Base-by-base conservation (phyloP, 2,329 filamentous ascomycete genomes). In the Nemania bipapillata region DNA sequence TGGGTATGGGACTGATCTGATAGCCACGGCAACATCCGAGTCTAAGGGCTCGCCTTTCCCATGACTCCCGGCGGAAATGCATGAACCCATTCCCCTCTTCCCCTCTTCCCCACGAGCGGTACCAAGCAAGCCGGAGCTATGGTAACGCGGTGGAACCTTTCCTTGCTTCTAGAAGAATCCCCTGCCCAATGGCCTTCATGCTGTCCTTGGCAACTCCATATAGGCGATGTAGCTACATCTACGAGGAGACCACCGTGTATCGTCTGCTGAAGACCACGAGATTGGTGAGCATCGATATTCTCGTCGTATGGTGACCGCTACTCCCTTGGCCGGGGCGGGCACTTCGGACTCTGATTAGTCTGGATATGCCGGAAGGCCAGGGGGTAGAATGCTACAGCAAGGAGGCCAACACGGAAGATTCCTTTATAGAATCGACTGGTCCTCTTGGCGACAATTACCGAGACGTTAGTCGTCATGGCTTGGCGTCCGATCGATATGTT, bases 391-490 rank as follows among this genome's bases (percentile, higher is more conserved):
- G 49, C 4, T 57, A 47, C 53, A 26, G 37, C 26, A 35, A 45
- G 40, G 40, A 17, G 40, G 17, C 4, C 30, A 32, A 32, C 30
- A 53, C 20, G 50, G 49, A 52, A 42, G 28, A 24, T 58, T 32
- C 28, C 52, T 53, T 68, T 62, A 55, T 22, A 65, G 28, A 32
- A 57, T 56, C 26, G 42, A 47, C 37, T 57, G n/a, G 37, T 35
- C 22, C 9, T 63, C 68, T 68, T 70, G 65, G 65, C 65, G 37
- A 9, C 53, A 60, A 68, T 68, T 68, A 70, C 68, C 56, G 65
- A 70, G 57, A 56, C 49, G 45, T 70, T 68, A 61, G 30, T 52
- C 37, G 53, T 58, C 40, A n/a, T 53, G 26, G 52, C 65, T 68
- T 65, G 68, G 62, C 68, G 42, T 28, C n/a, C 22, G 32, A 57